Percentiles rank a stretch among this genome's conserved stretches.
These are phyloP conservation scores for Tolypocladium amazonense DNA, from an alignment of 2,329 filamentous ascomycete genomes.

Conservation along the genomic window DNA sequence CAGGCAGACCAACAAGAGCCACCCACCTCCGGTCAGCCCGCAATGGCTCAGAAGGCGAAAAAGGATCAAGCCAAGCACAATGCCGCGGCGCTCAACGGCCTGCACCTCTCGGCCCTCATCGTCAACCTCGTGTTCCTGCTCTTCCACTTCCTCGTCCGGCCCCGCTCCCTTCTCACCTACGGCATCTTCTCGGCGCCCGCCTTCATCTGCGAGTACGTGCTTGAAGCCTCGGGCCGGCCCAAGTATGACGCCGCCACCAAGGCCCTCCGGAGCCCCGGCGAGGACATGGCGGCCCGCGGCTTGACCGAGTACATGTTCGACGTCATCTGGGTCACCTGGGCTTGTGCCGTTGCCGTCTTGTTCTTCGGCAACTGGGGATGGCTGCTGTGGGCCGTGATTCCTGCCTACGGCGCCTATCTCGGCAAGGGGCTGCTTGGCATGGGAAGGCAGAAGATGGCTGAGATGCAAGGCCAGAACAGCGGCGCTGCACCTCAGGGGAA, in stretches of 20 bases:
- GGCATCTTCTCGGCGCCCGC: slow-evolving; percentile 62
- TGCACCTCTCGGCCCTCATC: slow-evolving; percentile 64
- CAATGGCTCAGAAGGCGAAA: slow-evolving; percentile 53
- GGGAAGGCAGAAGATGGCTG: slow-evolving; percentile 41
- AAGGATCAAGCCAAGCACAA: slow-evolving; percentile 69
- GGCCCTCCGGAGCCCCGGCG: slow-evolving; percentile 65
- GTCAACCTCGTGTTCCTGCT: slow-evolving; percentile 69
- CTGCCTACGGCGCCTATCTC: slow-evolving; percentile 45
- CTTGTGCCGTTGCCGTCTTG: slow-evolving; percentile 58
- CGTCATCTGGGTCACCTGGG: slow-evolving; percentile 89
- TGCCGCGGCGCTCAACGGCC: slow-evolving; percentile 62
- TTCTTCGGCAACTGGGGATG: slow-evolving; percentile 71
- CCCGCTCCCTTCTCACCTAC: slow-evolving; percentile 59
- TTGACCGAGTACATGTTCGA: slow-evolving; percentile 99
- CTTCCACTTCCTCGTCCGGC: slow-evolving; percentile 54
- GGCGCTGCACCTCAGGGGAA: slow-evolving; percentile 29
- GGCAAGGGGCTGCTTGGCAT: slow-evolving; percentile 42
- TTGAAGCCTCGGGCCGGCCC: slow-evolving; percentile 78
- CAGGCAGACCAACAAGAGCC: background rate
- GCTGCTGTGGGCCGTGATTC: slow-evolving; percentile 44
- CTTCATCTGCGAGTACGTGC: slow-evolving; percentile 70
- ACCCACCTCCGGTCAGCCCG: slow-evolving; percentile 1
- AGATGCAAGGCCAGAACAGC: slow-evolving; percentile 26
- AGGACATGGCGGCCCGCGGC: slow-evolving; percentile 78
- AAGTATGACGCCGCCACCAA: slow-evolving; percentile 53